Evolutionary conservation across 345 rosid species (phyloP).

Genomic region (Lepidium sativum): DNA sequence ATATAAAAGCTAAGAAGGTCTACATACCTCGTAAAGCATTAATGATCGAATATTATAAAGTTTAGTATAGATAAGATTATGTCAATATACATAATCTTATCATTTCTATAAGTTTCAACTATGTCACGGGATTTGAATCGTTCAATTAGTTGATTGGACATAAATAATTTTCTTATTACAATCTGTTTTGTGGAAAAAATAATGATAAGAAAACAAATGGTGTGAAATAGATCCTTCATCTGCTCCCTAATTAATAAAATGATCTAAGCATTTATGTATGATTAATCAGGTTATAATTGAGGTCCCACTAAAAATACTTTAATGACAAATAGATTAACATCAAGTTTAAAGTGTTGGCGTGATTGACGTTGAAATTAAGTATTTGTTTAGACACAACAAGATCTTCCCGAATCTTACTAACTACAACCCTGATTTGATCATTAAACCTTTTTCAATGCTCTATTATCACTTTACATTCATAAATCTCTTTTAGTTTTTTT

Average conservation of each 20-base stretch:
- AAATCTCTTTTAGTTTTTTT: not conserved
- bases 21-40: conserved; percentile 24
- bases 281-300: conserved; percentile 29
- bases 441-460: conserved; percentile 10
- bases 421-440: conserved; percentile 38
- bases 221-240: conserved; percentile 19
- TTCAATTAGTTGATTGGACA: conserved; percentile 29
- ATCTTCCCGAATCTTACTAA: conserved; percentile 66
- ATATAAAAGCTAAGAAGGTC: conserved; percentile 13
- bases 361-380: conserved; percentile 60
- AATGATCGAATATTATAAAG: not conserved
- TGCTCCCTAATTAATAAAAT: conserved; percentile 18
- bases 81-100: conserved; percentile 23
- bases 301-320: conserved; percentile 25
- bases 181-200: not conserved
- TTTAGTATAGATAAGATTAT: conserved; percentile 17
- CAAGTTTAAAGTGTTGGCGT: conserved; percentile 47
- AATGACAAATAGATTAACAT: conserved; percentile 24
- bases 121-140: conserved; percentile 28
- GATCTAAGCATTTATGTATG: conserved; percentile 8
- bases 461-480: conserved; percentile 13
- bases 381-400: conserved; percentile 32
- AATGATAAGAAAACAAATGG: conserved; percentile 5
- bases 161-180: conserved; percentile 16
- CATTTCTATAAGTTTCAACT: not conserved